A percentile compares a stretch with the other conserved stretches of the same genome.
phyloP scores from a whole-genome alignment of 192 early-diverging fungal species.

The Ramicandelaber brevisporus region DNA sequence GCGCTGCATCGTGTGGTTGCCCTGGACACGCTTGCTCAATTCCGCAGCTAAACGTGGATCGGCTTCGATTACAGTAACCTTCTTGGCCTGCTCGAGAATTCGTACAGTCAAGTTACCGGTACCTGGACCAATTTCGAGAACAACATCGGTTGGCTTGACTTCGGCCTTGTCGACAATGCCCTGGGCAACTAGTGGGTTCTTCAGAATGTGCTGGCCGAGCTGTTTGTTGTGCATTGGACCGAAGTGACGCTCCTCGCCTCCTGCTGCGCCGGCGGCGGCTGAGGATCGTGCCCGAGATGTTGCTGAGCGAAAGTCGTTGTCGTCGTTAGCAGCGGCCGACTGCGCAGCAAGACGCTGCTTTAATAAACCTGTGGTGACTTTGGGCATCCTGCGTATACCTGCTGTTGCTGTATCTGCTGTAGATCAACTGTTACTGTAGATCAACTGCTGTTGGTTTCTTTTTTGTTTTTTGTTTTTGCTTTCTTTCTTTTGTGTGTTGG shows the following conservation, averaged over 20 bases:
- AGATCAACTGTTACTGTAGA: too few species aligned
- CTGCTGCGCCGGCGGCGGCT: conserved; percentile 2
- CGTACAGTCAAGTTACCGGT: conserved; percentile 94
- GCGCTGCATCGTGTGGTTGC: conserved; percentile 27
- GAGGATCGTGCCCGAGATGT: background rate
- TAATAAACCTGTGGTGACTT: too few species aligned
- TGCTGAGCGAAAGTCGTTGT: background rate
- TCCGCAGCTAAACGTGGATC: conserved; percentile 94
- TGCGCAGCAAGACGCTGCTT: too few species aligned
- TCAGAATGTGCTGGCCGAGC: conserved; percentile 93
- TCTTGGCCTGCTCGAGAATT: conserved; percentile 80
- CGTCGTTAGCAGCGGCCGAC: background rate
- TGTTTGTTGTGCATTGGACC: conserved; percentile 92
- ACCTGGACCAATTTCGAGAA: conserved; percentile 91
- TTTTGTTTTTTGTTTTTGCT: too few species aligned
- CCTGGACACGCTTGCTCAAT: conserved; percentile 87
- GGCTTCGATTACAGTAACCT: conserved; percentile 83
- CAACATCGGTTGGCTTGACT: conserved; percentile 35
- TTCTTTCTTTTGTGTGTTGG: too few species aligned
- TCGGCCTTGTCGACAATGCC: conserved; percentile 92
- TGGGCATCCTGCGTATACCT: too few species aligned
- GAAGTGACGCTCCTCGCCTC: conserved; percentile 19
- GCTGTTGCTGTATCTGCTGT: too few species aligned
- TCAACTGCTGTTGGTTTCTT: too few species aligned
- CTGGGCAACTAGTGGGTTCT: conserved; percentile 89